Evolutionary conservation across 75 land plant genomes (phyloP).

Genomic region (Pinus tabuliformis): DNA sequence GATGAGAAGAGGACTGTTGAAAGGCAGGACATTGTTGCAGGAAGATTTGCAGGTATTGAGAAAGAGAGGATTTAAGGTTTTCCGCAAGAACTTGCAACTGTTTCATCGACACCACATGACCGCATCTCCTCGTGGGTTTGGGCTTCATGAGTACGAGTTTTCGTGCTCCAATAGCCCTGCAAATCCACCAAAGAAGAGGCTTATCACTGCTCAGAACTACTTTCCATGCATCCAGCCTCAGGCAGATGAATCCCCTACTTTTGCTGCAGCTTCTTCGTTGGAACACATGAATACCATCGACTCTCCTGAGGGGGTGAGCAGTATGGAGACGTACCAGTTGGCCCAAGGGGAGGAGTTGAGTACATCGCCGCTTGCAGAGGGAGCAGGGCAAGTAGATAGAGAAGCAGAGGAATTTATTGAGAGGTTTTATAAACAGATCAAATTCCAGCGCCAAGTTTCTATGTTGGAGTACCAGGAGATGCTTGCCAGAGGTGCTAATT

Average conservation of each 20-base stretch:
- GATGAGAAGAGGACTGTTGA: background rate
- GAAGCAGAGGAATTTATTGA: background rate
- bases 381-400: background rate
- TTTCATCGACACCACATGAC: background rate
- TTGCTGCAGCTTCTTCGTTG: background rate
- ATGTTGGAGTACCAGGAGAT: background rate
- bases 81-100: background rate
- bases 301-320: background rate
- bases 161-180: conserved; percentile 1
- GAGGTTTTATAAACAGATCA: background rate
- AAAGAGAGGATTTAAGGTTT: background rate
- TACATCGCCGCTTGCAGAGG: background rate
- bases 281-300: background rate
- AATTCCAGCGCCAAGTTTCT: background rate
- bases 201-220: background rate
- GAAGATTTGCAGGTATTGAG: background rate
- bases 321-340: background rate
- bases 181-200: background rate
- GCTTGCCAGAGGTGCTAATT: conserved; percentile 2
- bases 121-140: background rate
- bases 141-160: background rate
- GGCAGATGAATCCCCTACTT: background rate
- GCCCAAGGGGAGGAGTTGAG: background rate
- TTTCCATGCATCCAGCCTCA: background rate
- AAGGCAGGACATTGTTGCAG: background rate